These are phyloP conservation scores for Diaporthe amygdali DNA, from an alignment of 2,329 filamentous ascomycete species.

Conservation along the genomic window DNA sequence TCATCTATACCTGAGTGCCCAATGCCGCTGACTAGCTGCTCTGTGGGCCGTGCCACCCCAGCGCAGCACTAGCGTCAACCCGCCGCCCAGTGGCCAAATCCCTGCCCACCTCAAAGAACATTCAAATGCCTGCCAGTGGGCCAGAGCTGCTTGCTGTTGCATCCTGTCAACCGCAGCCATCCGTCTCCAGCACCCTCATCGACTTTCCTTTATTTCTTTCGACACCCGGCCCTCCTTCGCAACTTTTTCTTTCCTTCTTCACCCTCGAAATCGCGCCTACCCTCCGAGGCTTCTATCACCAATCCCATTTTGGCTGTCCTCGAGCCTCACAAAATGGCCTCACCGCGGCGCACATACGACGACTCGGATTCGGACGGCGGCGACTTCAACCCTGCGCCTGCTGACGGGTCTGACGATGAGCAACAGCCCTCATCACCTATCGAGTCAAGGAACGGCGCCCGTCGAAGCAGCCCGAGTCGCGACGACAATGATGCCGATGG, in stretches of 20 bases:
- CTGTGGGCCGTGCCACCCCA: not conserved
- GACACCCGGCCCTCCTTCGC: not conserved
- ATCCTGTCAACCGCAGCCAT: conserved; percentile 15
- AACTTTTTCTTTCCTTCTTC: not conserved
- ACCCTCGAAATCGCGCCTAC: not conserved
- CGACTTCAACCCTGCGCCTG: conserved; percentile 85
- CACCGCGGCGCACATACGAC: conserved; percentile 47
- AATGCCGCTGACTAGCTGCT: not conserved
- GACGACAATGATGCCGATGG: conserved; percentile 35
- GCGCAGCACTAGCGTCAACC: not conserved
- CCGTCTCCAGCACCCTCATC: not conserved
- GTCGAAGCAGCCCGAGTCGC: conserved; percentile 23
- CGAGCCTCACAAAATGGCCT: conserved; percentile 46
- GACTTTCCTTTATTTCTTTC: conserved; percentile 20
- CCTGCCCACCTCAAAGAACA: conserved; percentile 25
- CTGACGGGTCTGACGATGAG: conserved; percentile 76
- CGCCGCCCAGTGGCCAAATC: not conserved
- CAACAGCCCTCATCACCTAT: conserved; percentile 28
- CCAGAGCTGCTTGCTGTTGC: conserved; percentile 15
- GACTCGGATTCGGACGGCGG: conserved; percentile 81
- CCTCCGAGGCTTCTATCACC: not conserved
- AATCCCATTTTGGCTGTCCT: too few species aligned
- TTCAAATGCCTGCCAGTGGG: conserved; percentile 21
- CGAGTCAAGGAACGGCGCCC: conserved; percentile 31
- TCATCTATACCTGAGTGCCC: not conserved